Conservation (phyloP, 805 yeast species). For the Cyberlindnera lachancei region DNA sequence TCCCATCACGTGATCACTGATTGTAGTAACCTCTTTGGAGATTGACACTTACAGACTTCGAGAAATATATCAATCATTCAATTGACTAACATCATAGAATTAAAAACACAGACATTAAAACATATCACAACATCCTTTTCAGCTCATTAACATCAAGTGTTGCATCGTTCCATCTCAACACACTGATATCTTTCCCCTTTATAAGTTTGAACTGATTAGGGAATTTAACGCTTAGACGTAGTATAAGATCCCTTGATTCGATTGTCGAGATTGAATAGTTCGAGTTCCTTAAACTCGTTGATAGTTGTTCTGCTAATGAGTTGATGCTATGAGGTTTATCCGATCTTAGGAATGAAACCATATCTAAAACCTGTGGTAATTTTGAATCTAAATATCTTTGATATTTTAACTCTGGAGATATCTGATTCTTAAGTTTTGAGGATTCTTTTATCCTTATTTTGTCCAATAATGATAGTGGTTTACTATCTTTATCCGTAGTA, state of each 20-base stretch:
- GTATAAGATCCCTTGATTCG: slow-evolving; percentile 17
- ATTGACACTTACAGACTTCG: too few relatives aligned
- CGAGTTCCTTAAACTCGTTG: slow-evolving; percentile 13
- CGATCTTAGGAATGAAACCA: slow-evolving; percentile 19
- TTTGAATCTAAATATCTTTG: slow-evolving; percentile 22
- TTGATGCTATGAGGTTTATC: slow-evolving; percentile 18
- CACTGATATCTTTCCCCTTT: slow-evolving; percentile 10
- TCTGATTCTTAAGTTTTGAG: slow-evolving; percentile 7
- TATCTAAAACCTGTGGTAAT: slow-evolving; percentile 23
- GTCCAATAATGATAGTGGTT: slow-evolving; percentile 27
- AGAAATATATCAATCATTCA: too few relatives aligned
- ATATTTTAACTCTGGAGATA: slow-evolving; percentile 21
- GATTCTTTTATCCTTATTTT: slow-evolving; percentile 33
- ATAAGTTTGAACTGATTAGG: slow-evolving; percentile 15
- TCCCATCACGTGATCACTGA: too few relatives aligned
- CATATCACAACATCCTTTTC: slow-evolving; percentile 3
- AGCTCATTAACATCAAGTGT: slow-evolving; percentile 14
- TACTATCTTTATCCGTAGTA: not conserved
- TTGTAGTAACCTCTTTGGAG: too few relatives aligned
- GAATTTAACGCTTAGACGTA: slow-evolving; percentile 11
- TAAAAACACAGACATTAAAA: too few relatives aligned
- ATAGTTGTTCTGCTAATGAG: slow-evolving; percentile 12
- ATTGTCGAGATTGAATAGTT: slow-evolving; percentile 10
- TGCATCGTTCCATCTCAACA: slow-evolving; percentile 20
- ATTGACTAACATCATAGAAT: too few relatives aligned